Evolutionary conservation across 441 rosid genomes (phyloP).

Genomic region (Mallotus repandus): DNA sequence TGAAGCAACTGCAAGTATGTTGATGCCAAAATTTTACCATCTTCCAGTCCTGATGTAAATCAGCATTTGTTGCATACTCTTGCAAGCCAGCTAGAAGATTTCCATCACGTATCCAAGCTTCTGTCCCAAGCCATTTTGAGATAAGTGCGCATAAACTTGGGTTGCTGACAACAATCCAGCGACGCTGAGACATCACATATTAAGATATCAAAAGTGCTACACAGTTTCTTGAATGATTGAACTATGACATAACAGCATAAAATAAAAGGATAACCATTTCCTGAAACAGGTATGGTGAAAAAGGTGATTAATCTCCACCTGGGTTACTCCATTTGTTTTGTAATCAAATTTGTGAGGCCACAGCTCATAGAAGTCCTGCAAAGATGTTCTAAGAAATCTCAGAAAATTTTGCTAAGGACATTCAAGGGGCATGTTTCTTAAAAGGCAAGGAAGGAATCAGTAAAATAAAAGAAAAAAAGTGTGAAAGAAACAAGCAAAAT

Average conservation of each 20-base stretch:
- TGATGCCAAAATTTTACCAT: constrained; percentile 32
- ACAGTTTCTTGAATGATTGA: neutral
- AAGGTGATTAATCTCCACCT: constrained; percentile 20
- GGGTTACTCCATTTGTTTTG: constrained; percentile 36
- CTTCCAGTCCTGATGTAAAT: constrained; percentile 47
- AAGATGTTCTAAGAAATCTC: constrained; percentile 5
- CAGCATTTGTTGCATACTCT: constrained; percentile 38
- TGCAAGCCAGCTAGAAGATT: constrained; percentile 51
- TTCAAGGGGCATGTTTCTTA: neutral
- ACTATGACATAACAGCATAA: neutral
- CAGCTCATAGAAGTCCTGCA: constrained; percentile 53
- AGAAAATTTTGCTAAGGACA: constrained; percentile 4
- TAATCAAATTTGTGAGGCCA: constrained; percentile 36
- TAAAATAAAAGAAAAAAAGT: neutral
- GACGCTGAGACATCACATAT: constrained; percentile 28
- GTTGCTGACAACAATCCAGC: constrained; percentile 39
- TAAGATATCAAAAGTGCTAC: constrained; percentile 12
- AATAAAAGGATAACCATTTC: neutral
- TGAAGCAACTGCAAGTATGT: constrained; percentile 20
- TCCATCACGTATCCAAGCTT: constrained; percentile 40
- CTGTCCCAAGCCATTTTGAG: constrained; percentile 37
- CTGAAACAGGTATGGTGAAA: neutral
- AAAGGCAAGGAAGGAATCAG: neutral
- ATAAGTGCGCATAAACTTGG: constrained; percentile 33
- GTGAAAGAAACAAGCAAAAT: constrained; percentile 8